Evolutionary conservation across 495 filamentous ascomycete species (phyloP).

Genomic region (Penicillium cinerascens): DNA sequence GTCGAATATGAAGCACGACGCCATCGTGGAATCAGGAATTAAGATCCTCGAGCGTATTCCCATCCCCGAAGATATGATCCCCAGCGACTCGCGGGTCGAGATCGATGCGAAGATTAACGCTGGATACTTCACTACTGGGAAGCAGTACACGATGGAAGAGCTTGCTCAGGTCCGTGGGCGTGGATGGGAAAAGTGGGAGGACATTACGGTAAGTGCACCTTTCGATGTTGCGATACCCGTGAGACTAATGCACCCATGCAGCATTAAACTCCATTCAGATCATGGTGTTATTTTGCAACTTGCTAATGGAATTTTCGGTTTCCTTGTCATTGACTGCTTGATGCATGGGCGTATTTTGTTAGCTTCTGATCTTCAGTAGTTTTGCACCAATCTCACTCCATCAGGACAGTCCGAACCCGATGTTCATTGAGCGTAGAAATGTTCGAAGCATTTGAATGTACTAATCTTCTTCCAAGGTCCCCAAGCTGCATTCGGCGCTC

Average conservation of each 20-base stretch:
- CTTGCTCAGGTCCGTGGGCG: constrained; percentile 80
- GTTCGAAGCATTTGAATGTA: not conserved
- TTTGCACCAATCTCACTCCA: not conserved
- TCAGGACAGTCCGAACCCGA: not conserved
- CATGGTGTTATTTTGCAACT: not conserved
- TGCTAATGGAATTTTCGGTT: not conserved
- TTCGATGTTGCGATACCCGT: not conserved
- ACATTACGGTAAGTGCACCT: constrained; percentile 48
- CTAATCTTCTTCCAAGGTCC: no score
- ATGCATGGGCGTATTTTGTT: not conserved
- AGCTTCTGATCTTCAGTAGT: not conserved
- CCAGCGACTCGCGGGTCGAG: constrained; percentile 90
- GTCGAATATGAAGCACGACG: constrained; percentile 99
- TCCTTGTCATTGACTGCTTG: not conserved
- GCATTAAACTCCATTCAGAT: not conserved
- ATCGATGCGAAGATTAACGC: constrained; percentile 99
- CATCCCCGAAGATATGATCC: constrained; percentile 91
- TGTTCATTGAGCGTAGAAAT: not conserved
- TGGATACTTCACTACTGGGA: constrained; percentile 92
- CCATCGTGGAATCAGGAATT: constrained; percentile 94
- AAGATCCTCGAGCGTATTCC: constrained; percentile 90
- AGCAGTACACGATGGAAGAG: constrained; percentile 83
- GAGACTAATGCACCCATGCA: not conserved
- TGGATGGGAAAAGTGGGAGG: constrained; percentile 81
- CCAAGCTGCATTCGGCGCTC: no score